phyloP scores from a whole-genome alignment of 148 eudicot genomes.

The Arctostaphylos glauca region DNA sequence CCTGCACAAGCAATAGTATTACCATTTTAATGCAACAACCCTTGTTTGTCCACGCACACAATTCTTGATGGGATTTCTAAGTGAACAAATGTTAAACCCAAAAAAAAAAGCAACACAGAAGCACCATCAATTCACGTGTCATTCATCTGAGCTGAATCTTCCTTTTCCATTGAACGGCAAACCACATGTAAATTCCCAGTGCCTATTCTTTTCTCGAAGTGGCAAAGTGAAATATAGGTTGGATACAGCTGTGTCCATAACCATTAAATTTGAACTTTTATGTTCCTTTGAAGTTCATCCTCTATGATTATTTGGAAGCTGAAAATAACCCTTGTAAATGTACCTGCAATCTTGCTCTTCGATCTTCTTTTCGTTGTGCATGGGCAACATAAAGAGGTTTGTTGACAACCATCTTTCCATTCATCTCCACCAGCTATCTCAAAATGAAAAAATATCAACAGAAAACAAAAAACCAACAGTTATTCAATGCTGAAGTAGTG shows the following conservation, averaged over 20 bases:
- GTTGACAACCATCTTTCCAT: conserved; percentile 74
- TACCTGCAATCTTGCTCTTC: conserved; percentile 87
- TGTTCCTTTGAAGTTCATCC: neutral
- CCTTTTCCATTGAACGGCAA: neutral
- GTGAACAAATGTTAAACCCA: neutral
- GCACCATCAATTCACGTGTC: neutral
- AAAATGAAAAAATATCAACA: neutral
- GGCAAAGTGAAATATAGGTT: neutral
- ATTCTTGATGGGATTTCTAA: neutral
- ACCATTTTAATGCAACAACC: too few relatives aligned
- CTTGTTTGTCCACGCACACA: neutral
- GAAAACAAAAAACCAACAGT: neutral
- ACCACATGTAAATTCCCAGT: neutral
- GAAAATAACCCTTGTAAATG: neutral
- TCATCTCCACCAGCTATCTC: conserved; percentile 70
- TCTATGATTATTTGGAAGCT: neutral
- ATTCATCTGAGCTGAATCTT: neutral
- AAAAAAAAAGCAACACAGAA: neutral
- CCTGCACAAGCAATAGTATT: conserved; percentile 38
- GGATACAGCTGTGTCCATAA: neutral
- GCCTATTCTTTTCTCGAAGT: neutral
- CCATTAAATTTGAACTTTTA: neutral
- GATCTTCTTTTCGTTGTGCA: conserved; percentile 89
- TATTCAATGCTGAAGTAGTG: neutral
- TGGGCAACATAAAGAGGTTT: conserved; percentile 93